These are phyloP conservation scores for Chlorella sp. DNA, from an alignment of 139 green algal species.

Conservation along the genomic window DNA sequence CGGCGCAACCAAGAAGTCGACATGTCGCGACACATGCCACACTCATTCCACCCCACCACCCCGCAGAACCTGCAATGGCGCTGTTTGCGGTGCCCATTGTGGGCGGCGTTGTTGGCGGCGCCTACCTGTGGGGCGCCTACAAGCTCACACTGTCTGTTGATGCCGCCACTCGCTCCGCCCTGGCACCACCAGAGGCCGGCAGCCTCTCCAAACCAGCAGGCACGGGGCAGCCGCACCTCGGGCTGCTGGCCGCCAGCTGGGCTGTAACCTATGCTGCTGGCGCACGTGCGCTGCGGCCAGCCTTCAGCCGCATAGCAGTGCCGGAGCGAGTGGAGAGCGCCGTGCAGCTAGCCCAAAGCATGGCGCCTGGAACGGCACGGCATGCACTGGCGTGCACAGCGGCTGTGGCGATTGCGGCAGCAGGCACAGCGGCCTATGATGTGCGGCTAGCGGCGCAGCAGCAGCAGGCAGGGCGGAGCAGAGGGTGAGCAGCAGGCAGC, in stretches of 20 bases:
- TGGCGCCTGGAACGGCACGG: not conserved
- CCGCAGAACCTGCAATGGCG: not conserved
- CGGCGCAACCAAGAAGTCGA: too few species aligned
- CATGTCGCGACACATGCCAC: too few species aligned
- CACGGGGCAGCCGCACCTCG: not conserved
- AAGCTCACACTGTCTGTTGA: not conserved
- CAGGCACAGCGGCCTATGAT: not conserved
- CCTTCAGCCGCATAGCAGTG: not conserved
- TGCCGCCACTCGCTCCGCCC: not conserved
- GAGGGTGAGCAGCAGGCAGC: too few species aligned
- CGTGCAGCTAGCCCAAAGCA: not conserved
- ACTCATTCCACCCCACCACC: not conserved
- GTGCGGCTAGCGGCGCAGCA: not conserved
- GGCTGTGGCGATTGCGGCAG: not conserved
- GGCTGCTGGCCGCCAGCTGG: not conserved
- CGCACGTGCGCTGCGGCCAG: not conserved
- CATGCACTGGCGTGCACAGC: not conserved
- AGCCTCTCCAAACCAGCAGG: not conserved
- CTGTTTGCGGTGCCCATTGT: not conserved
- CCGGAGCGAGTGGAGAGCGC: not conserved
- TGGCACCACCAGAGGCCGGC: not conserved
- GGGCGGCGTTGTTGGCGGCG: not conserved
- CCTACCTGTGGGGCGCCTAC: not conserved
- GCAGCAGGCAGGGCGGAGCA: not conserved
- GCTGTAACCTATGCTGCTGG: not conserved